Evolutionary conservation across 306 rosid species (phyloP), one percentile per base, ranked within the genome.

Genomic region (Lathyrus tuberosus): DNA sequence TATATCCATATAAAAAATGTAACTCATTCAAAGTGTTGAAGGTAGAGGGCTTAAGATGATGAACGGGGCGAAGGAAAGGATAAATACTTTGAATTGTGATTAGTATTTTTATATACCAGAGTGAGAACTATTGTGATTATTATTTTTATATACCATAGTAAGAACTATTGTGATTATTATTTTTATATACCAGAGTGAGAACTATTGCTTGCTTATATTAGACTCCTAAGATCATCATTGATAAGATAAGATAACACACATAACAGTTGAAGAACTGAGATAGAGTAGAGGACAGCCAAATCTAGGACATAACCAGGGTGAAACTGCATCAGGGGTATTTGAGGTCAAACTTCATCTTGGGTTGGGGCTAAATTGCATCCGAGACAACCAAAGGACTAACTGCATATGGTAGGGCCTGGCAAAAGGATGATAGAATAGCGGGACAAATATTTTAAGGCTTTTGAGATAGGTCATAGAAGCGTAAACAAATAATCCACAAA

Each of bases 261-360:
- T 54, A 54, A 54, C 61, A 24, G 11, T 24, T 5, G 35, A 54
- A 12, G n/a, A 35, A 22, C 10, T 9, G 35, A 5, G 61, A 18
- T 52, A 24, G 16, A 26, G 37, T 22, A 54, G 15, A 24, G 9
- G 37, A 54, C n/a, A 28, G 26, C 15, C 17, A 16, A 54, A 5
- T 53, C 28, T 20, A 20, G 22, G 22, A 20, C 22, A 20, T 20
- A 20, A 20, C 22, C 22, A 20, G 22, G 22, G 22, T 20, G 22
- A 20, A 20, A 20, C 22, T 20, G 22, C 22, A 20, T 20, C 0
- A 28, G 60, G 63, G 30, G 30, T 57, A 56, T 13, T 18, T 4
- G 14, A 57, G 62, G 62, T 8, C 62, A 57, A 57, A 57, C 62
- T 6, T 17, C 24, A 24, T 57, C 9, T 57, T 30, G 62, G 40